Evolutionary conservation across 805 yeast genomes (phyloP), one percentile per base, ranked within the genome.

Genomic region (Starmerella ratchasimensis): DNA sequence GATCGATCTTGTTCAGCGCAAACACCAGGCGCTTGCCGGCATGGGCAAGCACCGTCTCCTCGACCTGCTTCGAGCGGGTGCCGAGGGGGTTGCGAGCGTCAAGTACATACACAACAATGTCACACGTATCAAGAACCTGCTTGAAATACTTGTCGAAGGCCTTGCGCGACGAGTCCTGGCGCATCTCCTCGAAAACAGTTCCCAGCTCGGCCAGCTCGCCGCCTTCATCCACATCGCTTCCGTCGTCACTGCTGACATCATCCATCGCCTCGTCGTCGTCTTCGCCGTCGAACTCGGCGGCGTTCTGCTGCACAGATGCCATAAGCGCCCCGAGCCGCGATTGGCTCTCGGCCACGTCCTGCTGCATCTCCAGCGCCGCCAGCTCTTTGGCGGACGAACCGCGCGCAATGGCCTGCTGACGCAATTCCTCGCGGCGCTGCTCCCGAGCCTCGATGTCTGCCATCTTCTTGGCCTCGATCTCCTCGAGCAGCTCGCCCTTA

Each of bases 31-130:
- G 72, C 60, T 90, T 90, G 37, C 75, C 74, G 43, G 80, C 80
- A 50, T 74, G 71, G 53, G 76, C 78, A 43, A 86, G 62, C 32
- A 90, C 83, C 3, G 93, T 81, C 56, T 82, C 80, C 65, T 90
- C 98, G 29, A 90, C 86, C 55, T 74, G 82, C 56, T 76, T 74
- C 7, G 96, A 84, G 55, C 98, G 74, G 3, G 97, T 88, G 15
- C 83, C 76, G 59, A 82, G 94, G 38, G 98, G 98, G 60, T 90
- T 95, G 60, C 98, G 76, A 1, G 98, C 94, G 61, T 88, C 98
- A 54, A 88, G 64, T n/a, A 88, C 95, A 54, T 90, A 88, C 39
- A 86, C 66, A 15, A 88, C 67, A 38, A 88, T 94, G 57, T 88
- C 98, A 2, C 96, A 67, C 17, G 84, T 79, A 43, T 84, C 96